phyloP scores from a whole-genome alignment of 345 rosid genomes.

The Gossypium australe region DNA sequence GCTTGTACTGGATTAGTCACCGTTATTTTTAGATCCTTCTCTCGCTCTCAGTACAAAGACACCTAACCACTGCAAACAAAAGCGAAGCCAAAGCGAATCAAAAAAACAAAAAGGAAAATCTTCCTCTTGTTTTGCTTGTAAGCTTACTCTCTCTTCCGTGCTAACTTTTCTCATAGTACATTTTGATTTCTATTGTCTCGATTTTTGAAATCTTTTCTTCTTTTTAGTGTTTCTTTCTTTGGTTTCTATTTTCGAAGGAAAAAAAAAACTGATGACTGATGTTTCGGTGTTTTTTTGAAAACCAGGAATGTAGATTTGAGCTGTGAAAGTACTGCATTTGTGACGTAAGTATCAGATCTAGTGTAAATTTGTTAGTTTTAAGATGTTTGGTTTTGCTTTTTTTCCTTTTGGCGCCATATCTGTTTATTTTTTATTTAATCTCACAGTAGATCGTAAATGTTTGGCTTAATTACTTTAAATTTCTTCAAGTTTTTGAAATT shows the following conservation, averaged over 20 bases:
- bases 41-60: background rate
- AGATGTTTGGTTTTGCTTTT: background rate
- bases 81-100: slow-evolving; percentile 10
- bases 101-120: background rate
- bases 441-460: slow-evolving; percentile 1
- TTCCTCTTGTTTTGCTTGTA: slow-evolving; percentile 33
- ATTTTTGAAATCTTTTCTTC: background rate
- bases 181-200: background rate
- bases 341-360: slow-evolving; percentile 11
- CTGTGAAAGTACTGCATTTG: background rate
- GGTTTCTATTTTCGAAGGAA: background rate
- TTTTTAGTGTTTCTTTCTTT: background rate
- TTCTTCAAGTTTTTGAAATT: background rate
- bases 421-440: background rate
- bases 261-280: background rate
- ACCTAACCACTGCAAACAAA: no score
- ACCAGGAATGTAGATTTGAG: background rate
- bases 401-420: slow-evolving; percentile 4
- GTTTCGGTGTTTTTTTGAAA: background rate
- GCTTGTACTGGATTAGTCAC: background rate
- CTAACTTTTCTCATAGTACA: background rate
- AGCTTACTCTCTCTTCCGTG: slow-evolving; percentile 22
- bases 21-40: slow-evolving; percentile 1
- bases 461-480: background rate
- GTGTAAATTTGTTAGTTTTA: background rate